These are phyloP conservation scores for Calonectria fujianensis DNA, from an alignment of 2,329 filamentous ascomycete species.

Conservation along the genomic window DNA sequence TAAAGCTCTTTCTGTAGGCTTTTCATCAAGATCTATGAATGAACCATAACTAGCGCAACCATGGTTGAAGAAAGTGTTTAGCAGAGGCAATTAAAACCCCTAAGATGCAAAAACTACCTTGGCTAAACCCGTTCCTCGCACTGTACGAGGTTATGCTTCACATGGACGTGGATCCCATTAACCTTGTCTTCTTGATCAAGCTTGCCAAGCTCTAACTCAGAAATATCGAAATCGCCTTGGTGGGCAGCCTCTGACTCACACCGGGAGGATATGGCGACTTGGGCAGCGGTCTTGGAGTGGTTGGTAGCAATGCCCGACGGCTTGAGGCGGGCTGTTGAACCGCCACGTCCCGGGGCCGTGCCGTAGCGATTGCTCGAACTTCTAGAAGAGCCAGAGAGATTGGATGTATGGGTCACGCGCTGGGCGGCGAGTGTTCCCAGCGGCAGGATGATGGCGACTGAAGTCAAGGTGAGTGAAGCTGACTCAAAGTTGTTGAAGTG, in stretches of 20 bases:
- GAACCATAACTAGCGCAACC: neutral
- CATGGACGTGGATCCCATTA: conserved; percentile 50
- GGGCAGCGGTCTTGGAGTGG: conserved; percentile 42
- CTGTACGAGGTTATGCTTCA: conserved; percentile 58
- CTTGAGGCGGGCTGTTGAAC: conserved; percentile 51
- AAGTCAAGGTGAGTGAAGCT: conserved; percentile 69
- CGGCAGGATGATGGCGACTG: conserved; percentile 71
- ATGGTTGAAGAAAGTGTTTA: neutral
- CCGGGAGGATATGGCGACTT: conserved; percentile 52
- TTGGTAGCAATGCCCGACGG: conserved; percentile 47
- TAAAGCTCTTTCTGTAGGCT: neutral
- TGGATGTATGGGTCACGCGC: conserved; percentile 60
- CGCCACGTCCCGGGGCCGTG: conserved; percentile 36
- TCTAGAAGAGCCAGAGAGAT: conserved; percentile 45
- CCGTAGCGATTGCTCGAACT: conserved; percentile 45
- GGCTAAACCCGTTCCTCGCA: conserved; percentile 57
- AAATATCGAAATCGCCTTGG: conserved; percentile 50
- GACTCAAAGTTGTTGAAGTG: conserved; percentile 67
- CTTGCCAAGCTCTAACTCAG: conserved; percentile 59
- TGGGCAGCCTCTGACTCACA: conserved; percentile 49
- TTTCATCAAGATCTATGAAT: no score
- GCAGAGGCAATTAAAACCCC: neutral
- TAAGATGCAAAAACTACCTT: neutral
- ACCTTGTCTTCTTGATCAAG: conserved; percentile 52
- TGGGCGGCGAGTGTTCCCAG: conserved; percentile 72